Evolutionary conservation across 257 asterid species (phyloP), one percentile per base, ranked within the genome.

Genomic region (Solanum paucissectum): DNA sequence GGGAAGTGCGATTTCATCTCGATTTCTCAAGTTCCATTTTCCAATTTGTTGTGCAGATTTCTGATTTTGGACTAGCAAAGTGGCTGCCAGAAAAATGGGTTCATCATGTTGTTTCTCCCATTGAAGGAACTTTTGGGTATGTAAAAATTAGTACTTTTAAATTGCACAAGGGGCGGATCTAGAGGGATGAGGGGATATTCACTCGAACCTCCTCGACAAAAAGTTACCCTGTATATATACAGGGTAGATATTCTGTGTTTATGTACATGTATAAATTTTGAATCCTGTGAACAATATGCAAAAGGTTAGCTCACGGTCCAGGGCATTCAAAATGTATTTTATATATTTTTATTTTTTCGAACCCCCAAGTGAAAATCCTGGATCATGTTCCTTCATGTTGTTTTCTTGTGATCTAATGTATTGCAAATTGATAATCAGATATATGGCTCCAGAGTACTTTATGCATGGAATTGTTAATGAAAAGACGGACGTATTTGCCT

Each of bases 401-500:
- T 5, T 79, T 25, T 4, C 32, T 11, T 79, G 1, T 44, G 85
- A 5, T 79, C 37, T 46, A 11, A 81, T 29, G 40, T 5, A 29
- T 27, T 62, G 13, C 12, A 18, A 81, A 16, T 46, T 29, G 83
- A 25, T 49, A 38, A 87, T 14, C 91, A 97, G 99, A 85, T 97
- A 97, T 83, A 96, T 97, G 99, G 99, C 99, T 85, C 99, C 99
- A 0, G 99, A 97, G 87, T 97, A 97, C 86, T 97, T 97, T 93
- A 95, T 97, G 99, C 98, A 95, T 46, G 99, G 99, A 86, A 86
- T 97, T 66, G 94, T 97, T 40, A 90, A 95, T 32, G 99, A 97
- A 92, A 95, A 94, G 91, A 97, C 97, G 2, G 99, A 97, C 87
- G 98, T 95, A 44, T 97, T 97, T 74, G 98, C 99, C 27, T 95